Evolutionary conservation across 176 grass and related monocot genomes (phyloP), one percentile per base, ranked within the genome.

Genomic region (Raddia distichophylla): DNA sequence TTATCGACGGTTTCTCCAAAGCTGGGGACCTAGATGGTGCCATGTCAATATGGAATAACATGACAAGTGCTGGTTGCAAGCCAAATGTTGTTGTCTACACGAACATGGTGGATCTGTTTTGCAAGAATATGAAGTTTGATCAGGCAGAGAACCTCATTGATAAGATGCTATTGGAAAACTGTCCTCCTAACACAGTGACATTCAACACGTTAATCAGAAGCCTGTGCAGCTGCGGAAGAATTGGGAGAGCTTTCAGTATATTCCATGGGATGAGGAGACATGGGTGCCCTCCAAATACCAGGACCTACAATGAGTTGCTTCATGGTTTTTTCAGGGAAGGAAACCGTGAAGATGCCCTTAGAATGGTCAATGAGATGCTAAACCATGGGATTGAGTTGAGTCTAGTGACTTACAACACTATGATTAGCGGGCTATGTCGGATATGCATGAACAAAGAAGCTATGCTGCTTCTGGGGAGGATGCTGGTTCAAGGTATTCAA

Each of bases 31-130:
- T 91, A 42, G 84, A 94, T 66, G 85, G 87, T 59, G 88, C 95
- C 56, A 86, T 87, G 61, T 86, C 82, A 46, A 74, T 93, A 67
- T 98, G 92, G 95, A 77, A 87, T 62, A 84, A 76, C 60, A 93
- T 98, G 95, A 74, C 71, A 78, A 68, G 9, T 73, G 68, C 64
- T 46, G 81, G 92, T 73, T 94, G 81, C 88, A 98, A 89, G 84
- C 92, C 90, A 60, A 98, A 94, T 53, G 90, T 93, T 48, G 69
- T 93, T n/a, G 78, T 94, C 51, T 98, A 98, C 74, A 94, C 92
- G 3, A 92, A 88, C 77, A 89, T 94, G 88, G 78, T 93, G 15
- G 88, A 87, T 82, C 86, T 86, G 48, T 78, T 93, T 57, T 98
- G 92, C 86, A 87, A 86, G 88, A 87, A 79, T 66, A 17, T 69